Evolutionary conservation across 177 flowering plant genomes (phyloP), one percentile per base, ranked within the genome.

Genomic region (Vitis hybrid): DNA sequence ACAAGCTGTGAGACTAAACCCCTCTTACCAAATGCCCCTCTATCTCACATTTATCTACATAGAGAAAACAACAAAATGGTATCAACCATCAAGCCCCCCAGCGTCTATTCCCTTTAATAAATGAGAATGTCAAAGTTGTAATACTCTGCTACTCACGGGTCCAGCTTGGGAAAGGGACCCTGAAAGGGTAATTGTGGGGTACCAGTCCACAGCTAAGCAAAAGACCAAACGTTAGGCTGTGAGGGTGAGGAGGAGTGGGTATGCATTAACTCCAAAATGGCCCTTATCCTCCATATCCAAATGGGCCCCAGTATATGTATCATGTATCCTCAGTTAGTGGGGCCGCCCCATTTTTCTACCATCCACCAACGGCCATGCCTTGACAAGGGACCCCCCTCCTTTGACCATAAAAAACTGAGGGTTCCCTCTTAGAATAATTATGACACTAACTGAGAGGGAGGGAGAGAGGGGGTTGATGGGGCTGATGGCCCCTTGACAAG

Each of bases 231-330:
- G 15, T 11, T 11, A 21, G 39, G 56, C 18, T 19, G 17, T 5
- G 15, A 71, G 56, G 51, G 56, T 14, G 56, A 21, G 30, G 74
- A 6, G 2, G 23, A 63, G 48, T 17, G 23, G 60, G 49, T 57
- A 48, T 45, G 69, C 68, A 69, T 62, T 54, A 65, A 76, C 71
- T 55, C 67, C 69, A 66, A 69, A 66, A 66, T 73, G 70, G 64
- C 68, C 62, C 56, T 65, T 72, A 70, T 67, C 74, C 62, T 70
- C 55, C 77, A 78, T 23, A 78, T 78, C 74, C 12, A 59, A 62
- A 30, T 75, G 75, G 79, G 73, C 19, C 74, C 79, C 72, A 57
- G 1, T 51, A 1, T 23, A 39, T 56, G 51, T 60, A 49, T 69
- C 51, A 70, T 71, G 19, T 21, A 64, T 9, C 69, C 72, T 56